Base-by-base conservation (phyloP, 306 rosid species). In the Cicer pinnatifidum region DNA sequence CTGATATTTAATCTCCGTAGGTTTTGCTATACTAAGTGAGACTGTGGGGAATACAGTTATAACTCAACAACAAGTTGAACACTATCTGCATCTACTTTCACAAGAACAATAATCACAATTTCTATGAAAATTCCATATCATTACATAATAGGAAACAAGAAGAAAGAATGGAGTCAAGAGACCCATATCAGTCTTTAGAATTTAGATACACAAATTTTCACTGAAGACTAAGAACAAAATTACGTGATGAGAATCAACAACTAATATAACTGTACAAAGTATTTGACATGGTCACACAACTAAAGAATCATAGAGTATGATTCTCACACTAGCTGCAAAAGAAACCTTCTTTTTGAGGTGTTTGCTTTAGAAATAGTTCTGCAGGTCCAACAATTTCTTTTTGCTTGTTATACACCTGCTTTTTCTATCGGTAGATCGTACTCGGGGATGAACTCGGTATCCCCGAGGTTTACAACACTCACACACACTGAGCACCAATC, bases 271-370 rank as follows among this genome's bases (percentile, higher is more conserved):
- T 68, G 64, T 52, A 69, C 80, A 69, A 38, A 52, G 37, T 2
- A 60, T 58, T 53, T 56, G 56, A 50, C 23, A 39, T 13, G 38
- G 61, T 43, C 40, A 57, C 40, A 57, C 65, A 45, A 68, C 1
- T 15, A 69, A 3, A 68, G 51, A 69, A 53, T 39, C 54, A 19
- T 17, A 81, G 56, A 56, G 39, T 54, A 19, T 15, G 48, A 37
- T 73, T 37, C 71, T 75, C 47, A 53, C 77, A 71, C 46, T 33
- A 43, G 77, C 9, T 69, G 57, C 66, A 33, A 45, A 7, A 50
- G 39, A 60, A 46, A 66, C 54, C 75, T 16, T 35, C 10, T 28
- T 6, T 57, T 48, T 6, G 16, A 7, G 38, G 51, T 16, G 40
- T 54, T 13, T 59, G 37, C 51, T 69, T 58, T 63, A 28, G 15